These are phyloP conservation scores for Fusarium devonianum DNA, from an alignment of 2,329 filamentous ascomycete species.

Conservation along the genomic window DNA sequence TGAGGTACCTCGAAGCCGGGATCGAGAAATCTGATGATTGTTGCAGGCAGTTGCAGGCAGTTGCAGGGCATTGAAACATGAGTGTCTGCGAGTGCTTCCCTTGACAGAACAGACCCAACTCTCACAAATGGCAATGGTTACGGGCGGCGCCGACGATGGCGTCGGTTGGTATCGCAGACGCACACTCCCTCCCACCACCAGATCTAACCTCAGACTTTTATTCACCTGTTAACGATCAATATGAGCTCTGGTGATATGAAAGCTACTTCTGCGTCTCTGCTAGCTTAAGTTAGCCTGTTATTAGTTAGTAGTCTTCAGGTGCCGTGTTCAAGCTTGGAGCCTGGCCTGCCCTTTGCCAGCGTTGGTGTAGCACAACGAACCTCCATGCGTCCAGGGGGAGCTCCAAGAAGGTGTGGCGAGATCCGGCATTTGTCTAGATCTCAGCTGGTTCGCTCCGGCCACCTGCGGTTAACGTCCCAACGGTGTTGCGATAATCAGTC, in stretches of 20 bases:
- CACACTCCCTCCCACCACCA: conserved; percentile 36
- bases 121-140: conserved; percentile 21
- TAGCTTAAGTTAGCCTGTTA: conserved; percentile 12
- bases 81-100: too few species aligned
- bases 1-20: neutral
- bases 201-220: conserved; percentile 20
- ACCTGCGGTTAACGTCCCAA: conserved; percentile 7
- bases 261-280: conserved; percentile 6
- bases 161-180: conserved; percentile 24
- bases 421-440: conserved; percentile 30
- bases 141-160: conserved; percentile 26
- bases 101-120: conserved; percentile 22
- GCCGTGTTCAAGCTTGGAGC: neutral
- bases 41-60: neutral
- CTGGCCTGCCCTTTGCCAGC: conserved; percentile 17
- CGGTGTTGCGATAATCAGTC: conserved; percentile 19
- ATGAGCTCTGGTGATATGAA: conserved; percentile 7
- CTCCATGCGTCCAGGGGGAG: neutral
- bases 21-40: neutral
- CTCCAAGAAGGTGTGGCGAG: conserved; percentile 30
- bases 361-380: conserved; percentile 14
- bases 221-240: conserved; percentile 8
- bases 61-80: conserved; percentile 14
- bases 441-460: conserved; percentile 9
- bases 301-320: too few species aligned